Evolutionary conservation across 306 rosid genomes (phyloP).

Genomic region (Macrotyloma uniflorum): DNA sequence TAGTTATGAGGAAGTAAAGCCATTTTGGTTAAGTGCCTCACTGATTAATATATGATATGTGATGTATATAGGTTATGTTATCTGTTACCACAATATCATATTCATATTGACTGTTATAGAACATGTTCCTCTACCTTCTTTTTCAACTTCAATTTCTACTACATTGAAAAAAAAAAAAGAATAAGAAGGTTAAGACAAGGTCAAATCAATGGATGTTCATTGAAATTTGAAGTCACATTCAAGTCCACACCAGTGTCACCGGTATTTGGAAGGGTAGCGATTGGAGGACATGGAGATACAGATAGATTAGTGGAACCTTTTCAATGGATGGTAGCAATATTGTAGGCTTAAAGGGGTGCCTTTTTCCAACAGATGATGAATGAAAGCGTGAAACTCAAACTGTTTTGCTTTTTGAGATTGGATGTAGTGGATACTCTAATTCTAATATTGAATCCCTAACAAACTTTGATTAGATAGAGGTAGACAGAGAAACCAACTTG

Average conservation of each 20-base stretch:
- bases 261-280: conserved; percentile 17
- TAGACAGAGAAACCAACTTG: conserved; percentile 44
- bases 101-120: neutral
- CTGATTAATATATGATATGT: neutral
- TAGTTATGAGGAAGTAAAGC: neutral
- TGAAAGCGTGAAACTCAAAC: neutral
- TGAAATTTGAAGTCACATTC: conserved; percentile 34
- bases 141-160: neutral
- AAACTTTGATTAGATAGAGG: conserved; percentile 40
- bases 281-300: conserved; percentile 11
- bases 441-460: neutral
- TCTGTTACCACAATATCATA: neutral
- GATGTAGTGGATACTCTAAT: conserved; percentile 11
- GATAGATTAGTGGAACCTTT: conserved; percentile 13
- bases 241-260: conserved; percentile 30
- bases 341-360: conserved; percentile 1
- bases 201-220: neutral
- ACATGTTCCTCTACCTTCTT: neutral
- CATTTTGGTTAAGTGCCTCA: neutral
- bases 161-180: neutral
- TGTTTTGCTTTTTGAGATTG: conserved; percentile 19
- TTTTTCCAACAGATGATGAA: conserved; percentile 34
- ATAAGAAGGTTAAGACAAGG: neutral
- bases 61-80: too few relatives aligned
- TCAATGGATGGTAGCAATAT: conserved; percentile 9